Evolutionary conservation across 768 basidiomycete species (phyloP), one percentile per base, ranked within the genome.

Genomic region (Lenzites betulinus): DNA sequence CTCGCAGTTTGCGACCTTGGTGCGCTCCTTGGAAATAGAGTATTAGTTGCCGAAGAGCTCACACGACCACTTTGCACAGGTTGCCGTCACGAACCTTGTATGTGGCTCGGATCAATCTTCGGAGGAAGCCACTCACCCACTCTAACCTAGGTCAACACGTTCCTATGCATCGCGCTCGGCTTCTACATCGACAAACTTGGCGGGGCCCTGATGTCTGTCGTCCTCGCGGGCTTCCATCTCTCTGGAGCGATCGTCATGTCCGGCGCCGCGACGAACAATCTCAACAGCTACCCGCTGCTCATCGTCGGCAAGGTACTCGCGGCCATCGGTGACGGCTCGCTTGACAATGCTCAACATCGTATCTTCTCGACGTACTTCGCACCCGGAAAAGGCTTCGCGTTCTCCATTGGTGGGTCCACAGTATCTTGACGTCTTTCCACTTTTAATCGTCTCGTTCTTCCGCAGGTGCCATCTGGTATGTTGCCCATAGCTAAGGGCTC

Each of bases 301-400:
- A 74, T 77, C 41, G 58, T 74, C 18, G 78, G 76, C 44, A 78
- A 78, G 65, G 75, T 77, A 18, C 64, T 78, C 43, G 75, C 76
- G 16, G 75, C 76, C 7, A 71, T 78, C 55, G 71, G 77, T 1
- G 76, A 77, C 59, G 75, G 77, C 20, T 76, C 75, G 30, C 63
- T 78, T 25, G 77, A 78, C 63, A 78, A 77, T 59, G 76, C 76
- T 2, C 77, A 79, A 62, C 78, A 79, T 64, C 72, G 77, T 18
- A 76, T 79, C 26, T 76, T 79, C 68, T 74, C 76, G 23, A 77
- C 78, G 7, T 79, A 79, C 65, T 78, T 79, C 51, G 76, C 75
- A 3, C 76, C 76, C 15, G 78, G 78, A n/a, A 69, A 69, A 41
- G 78, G 78, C 12, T 76, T 77, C 54, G 76, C 71, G 23, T 73